phyloP scores from a whole-genome alignment of 345 rosid genomes.

The Eucalyptus pumila region DNA sequence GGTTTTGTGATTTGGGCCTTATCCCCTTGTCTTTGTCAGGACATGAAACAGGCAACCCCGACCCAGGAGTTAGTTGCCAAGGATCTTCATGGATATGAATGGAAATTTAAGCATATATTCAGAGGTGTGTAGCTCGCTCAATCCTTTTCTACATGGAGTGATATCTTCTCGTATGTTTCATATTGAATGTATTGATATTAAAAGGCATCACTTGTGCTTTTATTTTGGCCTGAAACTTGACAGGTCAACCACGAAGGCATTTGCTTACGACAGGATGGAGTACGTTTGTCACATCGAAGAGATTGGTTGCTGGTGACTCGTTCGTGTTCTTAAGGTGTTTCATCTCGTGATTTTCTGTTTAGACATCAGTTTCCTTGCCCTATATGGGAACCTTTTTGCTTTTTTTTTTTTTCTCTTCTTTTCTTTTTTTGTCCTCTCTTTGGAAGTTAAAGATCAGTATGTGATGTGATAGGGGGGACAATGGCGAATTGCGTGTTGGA shows the following conservation, averaged over 20 bases:
- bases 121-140: conserved; percentile 38
- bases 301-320: conserved; percentile 80
- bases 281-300: conserved; percentile 82
- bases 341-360: background rate
- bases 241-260: conserved; percentile 95
- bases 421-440: too few species aligned
- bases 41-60: conserved; percentile 80
- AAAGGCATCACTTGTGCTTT: background rate
- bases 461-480: conserved; percentile 39
- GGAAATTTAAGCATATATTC: conserved; percentile 93
- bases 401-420: too few species aligned
- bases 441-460: background rate
- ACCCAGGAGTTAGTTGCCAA: conserved; percentile 88
- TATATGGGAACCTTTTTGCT: background rate
- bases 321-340: conserved; percentile 78
- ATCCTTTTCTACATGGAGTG: background rate
- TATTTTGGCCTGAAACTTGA: background rate
- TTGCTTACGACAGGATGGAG: conserved; percentile 96
- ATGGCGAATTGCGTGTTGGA: conserved; percentile 73
- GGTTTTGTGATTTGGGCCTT: background rate
- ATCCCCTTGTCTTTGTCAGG: conserved; percentile 25
- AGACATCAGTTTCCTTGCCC: background rate
- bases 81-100: conserved; percentile 86
- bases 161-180: background rate
- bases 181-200: background rate